Percentiles rank a stretch among this genome's conserved stretches.
phyloP scores from a whole-genome alignment of 2,329 filamentous ascomycete species.

The Ilyonectria destructans region DNA sequence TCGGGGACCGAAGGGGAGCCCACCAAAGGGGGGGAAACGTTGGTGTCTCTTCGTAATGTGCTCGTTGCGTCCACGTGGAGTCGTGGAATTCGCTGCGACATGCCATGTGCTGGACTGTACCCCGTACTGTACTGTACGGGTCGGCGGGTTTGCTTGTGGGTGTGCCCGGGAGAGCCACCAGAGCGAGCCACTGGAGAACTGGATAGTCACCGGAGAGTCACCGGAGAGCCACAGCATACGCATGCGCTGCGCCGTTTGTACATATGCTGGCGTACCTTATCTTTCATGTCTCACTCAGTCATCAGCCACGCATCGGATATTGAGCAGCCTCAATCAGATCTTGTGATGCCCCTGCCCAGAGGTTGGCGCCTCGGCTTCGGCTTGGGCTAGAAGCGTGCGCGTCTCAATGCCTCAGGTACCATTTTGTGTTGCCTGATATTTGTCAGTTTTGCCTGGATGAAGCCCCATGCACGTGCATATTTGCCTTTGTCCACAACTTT shows the following conservation, averaged over 20 bases:
- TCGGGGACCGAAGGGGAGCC: slow-evolving; percentile 28
- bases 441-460: background rate
- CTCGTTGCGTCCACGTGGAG: slow-evolving; percentile 45
- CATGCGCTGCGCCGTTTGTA: slow-evolving; percentile 22
- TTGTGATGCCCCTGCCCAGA: slow-evolving; percentile 2
- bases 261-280: slow-evolving; percentile 9
- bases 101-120: slow-evolving; percentile 25
- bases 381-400: slow-evolving; percentile 14
- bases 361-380: slow-evolving; percentile 11
- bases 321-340: background rate
- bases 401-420: slow-evolving; percentile 13
- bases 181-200: no score
- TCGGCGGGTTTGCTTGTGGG: background rate
- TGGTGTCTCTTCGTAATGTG: slow-evolving; percentile 9
- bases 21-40: slow-evolving; percentile 23
- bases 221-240: slow-evolving; percentile 18
- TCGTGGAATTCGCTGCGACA: slow-evolving; percentile 45
- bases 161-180: background rate
- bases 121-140: background rate
- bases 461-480: slow-evolving; percentile 14
- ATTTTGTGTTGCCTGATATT: background rate
- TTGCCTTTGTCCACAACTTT: slow-evolving; percentile 15
- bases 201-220: background rate
- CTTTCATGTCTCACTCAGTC: background rate
- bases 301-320: background rate